Percentiles rank a stretch among this genome's conserved stretches.
Evolutionary conservation across 78 protist genomes (phyloP).

Genomic region (Chrysochromulina tobinii): DNA sequence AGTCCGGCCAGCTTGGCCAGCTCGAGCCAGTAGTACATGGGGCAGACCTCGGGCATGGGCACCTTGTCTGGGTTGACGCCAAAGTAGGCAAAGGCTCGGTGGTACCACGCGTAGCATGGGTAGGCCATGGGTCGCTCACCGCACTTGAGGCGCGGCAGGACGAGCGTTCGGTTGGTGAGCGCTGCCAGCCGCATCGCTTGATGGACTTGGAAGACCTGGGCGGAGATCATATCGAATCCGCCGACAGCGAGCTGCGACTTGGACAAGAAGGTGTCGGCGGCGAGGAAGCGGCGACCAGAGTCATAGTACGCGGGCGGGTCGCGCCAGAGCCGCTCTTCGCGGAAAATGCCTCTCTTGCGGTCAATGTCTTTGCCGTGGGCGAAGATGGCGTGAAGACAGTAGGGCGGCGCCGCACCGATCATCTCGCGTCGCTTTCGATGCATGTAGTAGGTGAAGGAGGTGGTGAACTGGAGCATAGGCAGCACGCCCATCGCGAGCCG

Average conservation of each 20-base stretch:
- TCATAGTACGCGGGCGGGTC: not conserved
- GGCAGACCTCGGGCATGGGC: not conserved
- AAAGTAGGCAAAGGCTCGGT: not conserved
- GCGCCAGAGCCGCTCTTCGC: not conserved
- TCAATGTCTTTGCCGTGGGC: not conserved
- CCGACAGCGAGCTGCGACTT: not conserved
- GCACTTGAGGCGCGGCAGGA: not conserved
- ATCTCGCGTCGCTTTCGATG: not conserved
- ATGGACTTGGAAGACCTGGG: not conserved
- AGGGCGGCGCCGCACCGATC: not conserved
- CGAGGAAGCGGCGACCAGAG: not conserved
- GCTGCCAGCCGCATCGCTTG: not conserved
- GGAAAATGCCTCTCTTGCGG: not conserved
- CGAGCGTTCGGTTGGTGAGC: not conserved
- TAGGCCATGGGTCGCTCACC: not conserved
- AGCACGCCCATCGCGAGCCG: not conserved
- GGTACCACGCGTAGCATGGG: constrained; percentile 29
- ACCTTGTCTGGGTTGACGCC: not conserved
- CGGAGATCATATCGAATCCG: not conserved
- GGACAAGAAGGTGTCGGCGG: not conserved
- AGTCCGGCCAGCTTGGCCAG: no score
- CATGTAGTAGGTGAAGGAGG: not conserved
- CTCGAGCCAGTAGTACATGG: not conserved
- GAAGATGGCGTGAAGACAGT: not conserved
- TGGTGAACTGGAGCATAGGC: constrained; percentile 24